phyloP scores from a whole-genome alignment of 768 basidiomycete species.

The Mycena sanguinolenta region DNA sequence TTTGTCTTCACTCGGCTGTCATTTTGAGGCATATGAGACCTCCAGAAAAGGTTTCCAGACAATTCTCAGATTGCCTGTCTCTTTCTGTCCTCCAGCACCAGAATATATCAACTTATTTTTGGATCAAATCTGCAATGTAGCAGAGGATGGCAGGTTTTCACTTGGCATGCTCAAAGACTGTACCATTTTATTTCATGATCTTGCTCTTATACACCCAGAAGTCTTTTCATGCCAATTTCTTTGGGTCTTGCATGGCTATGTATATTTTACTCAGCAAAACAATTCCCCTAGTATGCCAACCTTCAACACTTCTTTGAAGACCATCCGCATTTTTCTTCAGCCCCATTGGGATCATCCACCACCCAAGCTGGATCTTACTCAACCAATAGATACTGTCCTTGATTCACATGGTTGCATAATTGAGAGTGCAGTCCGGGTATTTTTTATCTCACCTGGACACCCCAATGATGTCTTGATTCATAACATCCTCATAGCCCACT shows the following conservation, averaged over 20 bases:
- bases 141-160: background rate
- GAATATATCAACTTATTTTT: slow-evolving; percentile 9
- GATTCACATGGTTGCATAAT: background rate
- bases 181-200: background rate
- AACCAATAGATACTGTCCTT: background rate
- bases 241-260: slow-evolving; percentile 9
- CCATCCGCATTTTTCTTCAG: slow-evolving; percentile 10
- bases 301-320: background rate
- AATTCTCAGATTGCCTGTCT: background rate
- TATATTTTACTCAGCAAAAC: background rate
- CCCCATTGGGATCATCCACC: background rate
- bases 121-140: slow-evolving; percentile 16
- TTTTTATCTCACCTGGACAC: background rate
- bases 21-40: slow-evolving; percentile 10
- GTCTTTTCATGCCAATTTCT: slow-evolving; percentile 8
- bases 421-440: background rate
- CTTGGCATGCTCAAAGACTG: slow-evolving; percentile 6
- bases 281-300: too few relatives aligned
- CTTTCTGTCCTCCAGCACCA: background rate
- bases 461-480: background rate
- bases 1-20: background rate
- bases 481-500: background rate
- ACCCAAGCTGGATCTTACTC: background rate
- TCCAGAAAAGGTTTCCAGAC: background rate
- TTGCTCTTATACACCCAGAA: background rate